Conservation (phyloP, 306 rosid species). For the Citrullus amarus region DNA sequence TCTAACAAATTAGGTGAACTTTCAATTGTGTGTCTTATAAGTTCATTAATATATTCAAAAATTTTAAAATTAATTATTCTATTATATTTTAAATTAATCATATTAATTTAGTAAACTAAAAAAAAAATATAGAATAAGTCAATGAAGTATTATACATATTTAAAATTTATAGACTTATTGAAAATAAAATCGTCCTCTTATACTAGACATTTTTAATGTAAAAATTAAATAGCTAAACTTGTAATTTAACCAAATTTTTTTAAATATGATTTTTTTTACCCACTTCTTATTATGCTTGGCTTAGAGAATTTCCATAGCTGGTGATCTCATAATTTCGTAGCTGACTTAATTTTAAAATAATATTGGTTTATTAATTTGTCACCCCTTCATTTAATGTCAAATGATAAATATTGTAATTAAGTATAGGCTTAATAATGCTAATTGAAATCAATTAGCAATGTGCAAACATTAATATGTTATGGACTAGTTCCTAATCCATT, state of each 20-base stretch:
- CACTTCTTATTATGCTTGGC: not conserved
- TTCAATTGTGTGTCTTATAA: too few species aligned
- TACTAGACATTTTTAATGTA: too few species aligned
- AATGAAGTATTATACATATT: too few species aligned
- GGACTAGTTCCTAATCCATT: not conserved
- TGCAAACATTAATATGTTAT: not conserved
- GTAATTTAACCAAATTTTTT: not conserved
- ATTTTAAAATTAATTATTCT: too few species aligned
- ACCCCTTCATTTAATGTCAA: not conserved
- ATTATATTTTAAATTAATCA: too few species aligned
- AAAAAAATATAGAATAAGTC: too few species aligned
- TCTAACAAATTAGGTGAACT: too few species aligned
- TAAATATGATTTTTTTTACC: not conserved
- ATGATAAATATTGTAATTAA: not conserved
- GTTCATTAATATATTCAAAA: too few species aligned
- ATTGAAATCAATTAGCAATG: not conserved
- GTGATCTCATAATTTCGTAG: not conserved
- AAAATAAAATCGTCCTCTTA: too few species aligned
- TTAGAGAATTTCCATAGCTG: not conserved
- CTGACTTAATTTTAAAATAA: not conserved
- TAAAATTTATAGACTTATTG: too few species aligned
- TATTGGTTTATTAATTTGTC: not conserved
- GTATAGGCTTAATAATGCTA: not conserved
- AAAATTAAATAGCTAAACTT: too few species aligned
- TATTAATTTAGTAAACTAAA: too few species aligned